Conservation (phyloP, 2,329 filamentous ascomycete species). For the Diaporthe caulivora region DNA sequence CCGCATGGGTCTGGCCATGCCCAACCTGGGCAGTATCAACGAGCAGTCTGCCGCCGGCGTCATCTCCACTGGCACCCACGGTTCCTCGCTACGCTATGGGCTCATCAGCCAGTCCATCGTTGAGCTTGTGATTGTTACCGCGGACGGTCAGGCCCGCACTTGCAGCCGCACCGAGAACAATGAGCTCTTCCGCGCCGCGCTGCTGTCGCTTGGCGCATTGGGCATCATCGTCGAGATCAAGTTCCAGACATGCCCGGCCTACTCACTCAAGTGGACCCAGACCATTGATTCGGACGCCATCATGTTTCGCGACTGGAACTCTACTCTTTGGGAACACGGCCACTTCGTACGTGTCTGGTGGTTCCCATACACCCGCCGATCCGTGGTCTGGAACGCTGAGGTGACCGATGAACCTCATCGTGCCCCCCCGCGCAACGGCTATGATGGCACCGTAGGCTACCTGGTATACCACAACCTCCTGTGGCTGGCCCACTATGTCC, state of each 20-base stretch:
- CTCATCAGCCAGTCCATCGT: slow-evolving; percentile 84
- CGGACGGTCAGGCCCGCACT: slow-evolving; percentile 78
- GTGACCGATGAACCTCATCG: slow-evolving; percentile 74
- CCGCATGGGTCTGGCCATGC: slow-evolving; percentile 82
- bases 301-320: slow-evolving; percentile 79
- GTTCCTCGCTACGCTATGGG: slow-evolving; percentile 86
- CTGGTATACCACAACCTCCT: slow-evolving; percentile 93
- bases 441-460: slow-evolving; percentile 85
- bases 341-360: slow-evolving; percentile 98
- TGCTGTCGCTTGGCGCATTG: slow-evolving; percentile 88
- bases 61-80: slow-evolving; percentile 93
- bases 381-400: slow-evolving; percentile 90
- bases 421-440: slow-evolving; percentile 77
- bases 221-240: slow-evolving; percentile 93
- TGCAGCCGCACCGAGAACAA: slow-evolving; percentile 77
- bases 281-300: slow-evolving; percentile 77
- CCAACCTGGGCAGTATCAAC: slow-evolving; percentile 94
- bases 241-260: slow-evolving; percentile 82
- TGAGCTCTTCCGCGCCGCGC: slow-evolving; percentile 87
- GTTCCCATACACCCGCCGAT: slow-evolving; percentile 91
- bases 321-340: slow-evolving; percentile 81
- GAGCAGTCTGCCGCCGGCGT: slow-evolving; percentile 93
- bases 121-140: slow-evolving; percentile 82
- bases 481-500: slow-evolving; percentile 81
- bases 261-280: slow-evolving; percentile 90